Evolutionary conservation across 768 basidiomycete genomes (phyloP).

Genomic region (Lactarius quietus): DNA sequence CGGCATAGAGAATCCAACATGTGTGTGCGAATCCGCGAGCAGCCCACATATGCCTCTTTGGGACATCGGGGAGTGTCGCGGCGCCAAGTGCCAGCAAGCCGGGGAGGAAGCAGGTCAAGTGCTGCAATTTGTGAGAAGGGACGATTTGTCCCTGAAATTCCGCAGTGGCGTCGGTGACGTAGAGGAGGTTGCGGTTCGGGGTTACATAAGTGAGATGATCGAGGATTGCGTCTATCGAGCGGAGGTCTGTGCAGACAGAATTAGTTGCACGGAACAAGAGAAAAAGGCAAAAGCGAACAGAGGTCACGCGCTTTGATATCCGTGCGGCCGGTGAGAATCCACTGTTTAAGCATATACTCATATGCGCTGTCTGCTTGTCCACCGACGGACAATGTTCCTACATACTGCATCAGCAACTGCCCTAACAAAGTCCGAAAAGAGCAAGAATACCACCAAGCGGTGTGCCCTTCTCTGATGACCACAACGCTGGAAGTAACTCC

Average conservation of each 20-base stretch:
- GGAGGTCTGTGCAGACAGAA: conserved; percentile 50
- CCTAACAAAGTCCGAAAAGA: background rate
- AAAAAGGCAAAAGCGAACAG: conserved; percentile 44
- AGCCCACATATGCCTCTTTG: conserved; percentile 66
- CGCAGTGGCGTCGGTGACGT: conserved; percentile 56
- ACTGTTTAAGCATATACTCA: conserved; percentile 76
- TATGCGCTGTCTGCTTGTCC: conserved; percentile 70
- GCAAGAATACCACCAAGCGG: conserved; percentile 47
- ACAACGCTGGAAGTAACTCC: conserved; percentile 58
- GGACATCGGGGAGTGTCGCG: conserved; percentile 53
- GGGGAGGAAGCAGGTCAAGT: conserved; percentile 78
- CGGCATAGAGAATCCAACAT: conserved; percentile 71
- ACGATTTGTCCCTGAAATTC: background rate
- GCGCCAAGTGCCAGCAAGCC: conserved; percentile 72
- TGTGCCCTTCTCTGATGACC: conserved; percentile 46
- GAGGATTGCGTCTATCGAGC: conserved; percentile 56
- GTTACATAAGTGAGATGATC: conserved; percentile 63
- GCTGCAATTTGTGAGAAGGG: conserved; percentile 58
- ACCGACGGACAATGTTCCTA: conserved; percentile 52
- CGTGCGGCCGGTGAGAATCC: conserved; percentile 60
- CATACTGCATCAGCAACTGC: conserved; percentile 29
- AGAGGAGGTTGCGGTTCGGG: conserved; percentile 61
- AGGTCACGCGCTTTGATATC: conserved; percentile 60
- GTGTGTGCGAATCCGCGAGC: conserved; percentile 71
- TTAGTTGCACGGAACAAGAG: background rate